Evolutionary conservation across 106 monocot genomes (phyloP), one percentile per base, ranked within the genome.

Genomic region (Dioscorea dumetorum): DNA sequence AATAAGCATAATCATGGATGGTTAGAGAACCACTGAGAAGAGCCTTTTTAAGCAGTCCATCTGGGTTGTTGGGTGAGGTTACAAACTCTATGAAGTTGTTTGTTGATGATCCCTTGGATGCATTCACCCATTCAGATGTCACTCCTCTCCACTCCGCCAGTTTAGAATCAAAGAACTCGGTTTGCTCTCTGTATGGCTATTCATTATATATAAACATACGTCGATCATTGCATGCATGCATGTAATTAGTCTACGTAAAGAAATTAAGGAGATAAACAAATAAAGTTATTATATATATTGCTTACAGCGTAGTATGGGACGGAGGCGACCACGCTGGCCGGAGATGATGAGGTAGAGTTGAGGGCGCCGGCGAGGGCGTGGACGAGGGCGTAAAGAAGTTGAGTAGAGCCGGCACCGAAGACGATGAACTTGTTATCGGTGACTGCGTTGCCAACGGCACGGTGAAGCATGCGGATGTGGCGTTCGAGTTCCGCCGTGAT

Each of bases 391-490:
- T 94, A 87, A 70, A 90, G 51, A 19, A 94, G 81, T 63, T 94
- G 94, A 8, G 82, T 84, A 8, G 94, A 86, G 0, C 94, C 94
- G 0, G 79, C 16, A 4, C 93, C 93, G 61, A 90, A 89, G 67
- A 76, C 73, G 59, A 94, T 72, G 72, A 73, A 81, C 58, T 73
- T 80, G 60, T 57, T 87, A 5, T 84, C 73, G 0, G 78, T 69
- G 64, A 79, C 72, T 22, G 94, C 94, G 51, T 94, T 94, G 12
- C 90, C 82, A 20, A 82, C 90, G 24, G 72, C 61, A 4, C 56
- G 15, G 67, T 94, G 94, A n/a, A 94, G 84, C 48, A 75, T 76
- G 28, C 86, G 83, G 69, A 94, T 71, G 76, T 84, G 80, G 16
- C 61, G 71, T 62, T 84, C 90, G 21, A 94, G 84, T 77, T 94